Percentiles rank a stretch among this genome's conserved stretches.
Conservation (phyloP, 305 asterid species). For the Fraxinus platypoda region DNA sequence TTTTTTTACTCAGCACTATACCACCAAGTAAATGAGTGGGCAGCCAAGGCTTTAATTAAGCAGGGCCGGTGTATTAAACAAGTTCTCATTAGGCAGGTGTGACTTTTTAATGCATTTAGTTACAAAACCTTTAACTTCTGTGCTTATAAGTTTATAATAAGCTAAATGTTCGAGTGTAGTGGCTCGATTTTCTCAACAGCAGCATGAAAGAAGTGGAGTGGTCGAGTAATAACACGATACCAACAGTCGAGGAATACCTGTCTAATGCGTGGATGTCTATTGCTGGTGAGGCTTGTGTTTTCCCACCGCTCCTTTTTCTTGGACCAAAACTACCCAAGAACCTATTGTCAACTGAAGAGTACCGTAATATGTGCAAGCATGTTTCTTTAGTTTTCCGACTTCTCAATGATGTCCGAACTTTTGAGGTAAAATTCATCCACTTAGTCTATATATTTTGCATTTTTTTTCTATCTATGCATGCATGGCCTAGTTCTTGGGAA, state of each 20-base stretch:
- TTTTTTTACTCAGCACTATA: constrained; percentile 30
- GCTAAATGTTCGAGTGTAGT: constrained; percentile 26
- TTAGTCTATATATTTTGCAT: neutral
- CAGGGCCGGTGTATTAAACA: constrained; percentile 36
- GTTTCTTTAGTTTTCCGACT: constrained; percentile 28
- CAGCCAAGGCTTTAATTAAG: constrained; percentile 30
- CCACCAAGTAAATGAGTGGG: constrained; percentile 33
- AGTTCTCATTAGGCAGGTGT: constrained; percentile 33
- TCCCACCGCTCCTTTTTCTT: constrained; percentile 31
- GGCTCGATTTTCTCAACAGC: constrained; percentile 33
- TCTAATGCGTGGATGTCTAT: constrained; percentile 24
- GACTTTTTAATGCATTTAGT: neutral
- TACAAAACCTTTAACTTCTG: neutral
- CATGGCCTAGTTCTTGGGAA: too few species aligned
- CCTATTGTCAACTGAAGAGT: constrained; percentile 29
- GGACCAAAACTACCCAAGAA: constrained; percentile 34
- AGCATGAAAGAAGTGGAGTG: constrained; percentile 37
- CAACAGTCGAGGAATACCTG: constrained; percentile 45
- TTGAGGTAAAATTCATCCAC: constrained; percentile 27
- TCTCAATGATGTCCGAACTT: constrained; percentile 43
- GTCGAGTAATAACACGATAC: constrained; percentile 20
- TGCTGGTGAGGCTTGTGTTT: constrained; percentile 27
- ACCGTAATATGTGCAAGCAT: constrained; percentile 28
- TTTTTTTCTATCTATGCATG: neutral
- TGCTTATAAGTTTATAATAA: neutral